Evolutionary conservation across 345 rosid genomes (phyloP).

Genomic region (Populus simonii): DNA sequence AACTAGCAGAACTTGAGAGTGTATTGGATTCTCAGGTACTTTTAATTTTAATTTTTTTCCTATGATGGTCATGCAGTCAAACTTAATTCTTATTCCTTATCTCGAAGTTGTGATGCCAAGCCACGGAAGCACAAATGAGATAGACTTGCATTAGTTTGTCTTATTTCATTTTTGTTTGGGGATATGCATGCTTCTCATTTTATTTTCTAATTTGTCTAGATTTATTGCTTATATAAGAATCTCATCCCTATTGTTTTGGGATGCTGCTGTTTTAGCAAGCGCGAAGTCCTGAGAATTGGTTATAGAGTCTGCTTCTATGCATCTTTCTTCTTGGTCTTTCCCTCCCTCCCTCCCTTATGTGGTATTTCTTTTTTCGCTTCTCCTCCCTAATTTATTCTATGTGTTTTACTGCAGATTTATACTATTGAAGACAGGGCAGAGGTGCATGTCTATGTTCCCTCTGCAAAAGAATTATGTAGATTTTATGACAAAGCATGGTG

Average conservation of each 20-base stretch:
- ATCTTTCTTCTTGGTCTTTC: too few species aligned
- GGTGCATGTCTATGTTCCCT: constrained; percentile 48
- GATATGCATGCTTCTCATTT: neutral
- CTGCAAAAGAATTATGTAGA: constrained; percentile 50
- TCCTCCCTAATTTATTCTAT: neutral
- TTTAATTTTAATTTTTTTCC: neutral
- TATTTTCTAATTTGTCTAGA: neutral
- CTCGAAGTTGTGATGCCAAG: constrained; percentile 7
- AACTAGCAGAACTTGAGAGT: constrained; percentile 69
- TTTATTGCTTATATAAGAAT: neutral
- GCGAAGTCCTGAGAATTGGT: neutral
- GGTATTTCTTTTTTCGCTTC: neutral
- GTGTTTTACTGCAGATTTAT: constrained; percentile 45
- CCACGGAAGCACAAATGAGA: neutral
- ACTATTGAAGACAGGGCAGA: constrained; percentile 49
- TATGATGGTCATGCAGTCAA: constrained; percentile 1
- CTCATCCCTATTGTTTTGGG: neutral
- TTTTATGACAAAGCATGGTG: constrained; percentile 50
- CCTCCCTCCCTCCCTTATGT: neutral
- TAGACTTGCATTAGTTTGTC: neutral
- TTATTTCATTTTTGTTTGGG: neutral
- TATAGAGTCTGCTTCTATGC: too few species aligned
- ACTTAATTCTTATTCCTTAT: neutral
- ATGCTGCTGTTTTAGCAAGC: neutral
- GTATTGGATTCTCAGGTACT: constrained; percentile 72